Conservation (phyloP, 148 eudicot genomes). For the Rhododendron griersonianum region DNA sequence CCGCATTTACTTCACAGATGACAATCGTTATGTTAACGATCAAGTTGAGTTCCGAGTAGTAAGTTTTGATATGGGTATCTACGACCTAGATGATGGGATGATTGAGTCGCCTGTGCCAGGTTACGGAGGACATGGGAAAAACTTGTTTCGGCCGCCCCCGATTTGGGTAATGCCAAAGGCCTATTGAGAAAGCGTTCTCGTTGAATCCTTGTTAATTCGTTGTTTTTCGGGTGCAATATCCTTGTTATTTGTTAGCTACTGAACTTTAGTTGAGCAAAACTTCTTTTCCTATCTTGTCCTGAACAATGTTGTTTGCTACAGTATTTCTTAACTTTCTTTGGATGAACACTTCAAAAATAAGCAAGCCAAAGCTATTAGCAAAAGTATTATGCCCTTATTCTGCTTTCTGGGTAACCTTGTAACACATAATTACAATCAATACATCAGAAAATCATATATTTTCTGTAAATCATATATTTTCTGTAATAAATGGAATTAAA, state of each 20-base stretch:
- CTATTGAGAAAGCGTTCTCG: no score
- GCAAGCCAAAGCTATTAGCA: neutral
- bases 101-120: neutral
- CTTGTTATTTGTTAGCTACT: no score
- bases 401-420: neutral
- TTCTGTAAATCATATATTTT: neutral
- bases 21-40: neutral
- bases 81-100: neutral
- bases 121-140: neutral
- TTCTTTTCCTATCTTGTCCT: no score
- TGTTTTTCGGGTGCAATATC: no score
- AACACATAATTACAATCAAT: neutral
- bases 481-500: constrained; percentile 2
- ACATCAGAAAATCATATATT: neutral
- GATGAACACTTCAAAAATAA: neutral
- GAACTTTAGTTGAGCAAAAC: no score
- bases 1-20: neutral
- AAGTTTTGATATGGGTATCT: neutral
- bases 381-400: neutral
- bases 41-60: neutral
- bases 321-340: neutral
- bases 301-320: neutral
- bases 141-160: neutral
- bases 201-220: neutral
- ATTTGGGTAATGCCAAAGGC: neutral